Conservation (phyloP, 179 eudicot species). For the Beta corolliflora region DNA sequence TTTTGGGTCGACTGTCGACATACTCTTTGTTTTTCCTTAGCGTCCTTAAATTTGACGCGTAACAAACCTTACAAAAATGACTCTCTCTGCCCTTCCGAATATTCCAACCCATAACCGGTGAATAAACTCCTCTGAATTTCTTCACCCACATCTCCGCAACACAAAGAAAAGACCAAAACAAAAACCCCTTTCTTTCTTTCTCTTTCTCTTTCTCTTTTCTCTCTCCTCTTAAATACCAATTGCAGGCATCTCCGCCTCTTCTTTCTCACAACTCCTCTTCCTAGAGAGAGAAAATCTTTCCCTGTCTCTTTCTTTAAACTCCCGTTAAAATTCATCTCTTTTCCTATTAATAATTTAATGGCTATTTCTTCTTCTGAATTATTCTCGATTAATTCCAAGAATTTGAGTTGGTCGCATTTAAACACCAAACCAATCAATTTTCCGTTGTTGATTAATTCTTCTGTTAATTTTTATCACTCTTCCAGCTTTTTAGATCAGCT, state of each 20-base stretch:
- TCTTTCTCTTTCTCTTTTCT: no score
- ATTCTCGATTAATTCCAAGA: constrained; percentile 23
- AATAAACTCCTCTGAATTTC: not conserved
- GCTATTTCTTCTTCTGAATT: constrained; percentile 22
- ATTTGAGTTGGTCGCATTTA: constrained; percentile 24
- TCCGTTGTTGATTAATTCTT: constrained; percentile 22
- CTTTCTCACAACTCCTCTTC: not conserved
- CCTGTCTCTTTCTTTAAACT: not conserved
- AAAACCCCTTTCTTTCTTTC: no score
- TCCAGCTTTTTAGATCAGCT: constrained; percentile 28
- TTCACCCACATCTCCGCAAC: no score
- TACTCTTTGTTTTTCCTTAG: no score
- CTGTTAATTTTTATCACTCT: constrained; percentile 10
- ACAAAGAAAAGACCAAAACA: not conserved
- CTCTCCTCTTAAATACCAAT: not conserved
- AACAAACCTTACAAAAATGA: no score
- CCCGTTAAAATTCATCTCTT: not conserved
- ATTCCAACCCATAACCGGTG: not conserved
- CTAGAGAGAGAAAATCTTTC: not conserved
- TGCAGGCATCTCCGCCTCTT: not conserved
- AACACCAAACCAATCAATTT: constrained; percentile 16
- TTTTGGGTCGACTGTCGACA: no score
- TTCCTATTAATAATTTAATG: constrained; percentile 19
- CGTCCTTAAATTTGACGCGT: no score
- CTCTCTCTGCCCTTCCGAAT: not conserved